A percentile compares a stretch with the other conserved stretches of the same genome.
These are phyloP conservation scores for Alternaria burnsii DNA, from an alignment of 2,329 filamentous ascomycete genomes.

Conservation along the genomic window DNA sequence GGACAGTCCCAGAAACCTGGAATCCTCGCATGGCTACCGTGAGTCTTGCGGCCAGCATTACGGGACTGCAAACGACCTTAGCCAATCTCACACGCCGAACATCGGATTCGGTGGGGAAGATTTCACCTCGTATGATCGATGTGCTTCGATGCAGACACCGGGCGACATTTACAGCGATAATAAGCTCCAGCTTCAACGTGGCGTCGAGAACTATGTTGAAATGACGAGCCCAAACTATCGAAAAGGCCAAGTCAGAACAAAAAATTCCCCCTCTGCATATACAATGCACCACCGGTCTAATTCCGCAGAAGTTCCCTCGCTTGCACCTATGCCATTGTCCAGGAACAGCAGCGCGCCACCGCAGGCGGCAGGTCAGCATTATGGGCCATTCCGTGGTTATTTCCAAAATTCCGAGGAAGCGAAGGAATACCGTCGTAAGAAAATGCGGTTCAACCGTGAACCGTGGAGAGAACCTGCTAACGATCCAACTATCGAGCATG, in stretches of 20 bases:
- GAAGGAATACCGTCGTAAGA: conserved; percentile 33
- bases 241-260: conserved; percentile 4
- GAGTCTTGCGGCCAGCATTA: conserved; percentile 1
- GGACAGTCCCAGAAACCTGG: neutral
- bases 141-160: neutral
- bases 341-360: conserved; percentile 10
- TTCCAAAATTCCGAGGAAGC: conserved; percentile 34
- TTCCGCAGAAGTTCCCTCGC: conserved; percentile 7
- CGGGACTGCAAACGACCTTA: conserved; percentile 25
- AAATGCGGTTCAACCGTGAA: conserved; percentile 36
- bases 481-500: conserved; percentile 34
- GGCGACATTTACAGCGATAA: conserved; percentile 16
- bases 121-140: conserved; percentile 12
- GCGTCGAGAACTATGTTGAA: conserved; percentile 22
- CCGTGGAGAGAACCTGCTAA: conserved; percentile 35
- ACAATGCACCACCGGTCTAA: conserved; percentile 16
- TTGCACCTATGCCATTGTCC: conserved; percentile 16
- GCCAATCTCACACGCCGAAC: conserved; percentile 19
- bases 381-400: conserved; percentile 28
- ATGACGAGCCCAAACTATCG: conserved; percentile 11
- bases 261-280: conserved; percentile 12
- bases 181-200: conserved; percentile 20
- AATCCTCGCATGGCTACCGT: conserved; percentile 10
- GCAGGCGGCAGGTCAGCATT: conserved; percentile 20
- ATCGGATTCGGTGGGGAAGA: conserved; percentile 14